These are phyloP conservation scores for Hyaloscypha hepaticicola DNA, from an alignment of 495 filamentous ascomycete genomes.

Conservation along the genomic window DNA sequence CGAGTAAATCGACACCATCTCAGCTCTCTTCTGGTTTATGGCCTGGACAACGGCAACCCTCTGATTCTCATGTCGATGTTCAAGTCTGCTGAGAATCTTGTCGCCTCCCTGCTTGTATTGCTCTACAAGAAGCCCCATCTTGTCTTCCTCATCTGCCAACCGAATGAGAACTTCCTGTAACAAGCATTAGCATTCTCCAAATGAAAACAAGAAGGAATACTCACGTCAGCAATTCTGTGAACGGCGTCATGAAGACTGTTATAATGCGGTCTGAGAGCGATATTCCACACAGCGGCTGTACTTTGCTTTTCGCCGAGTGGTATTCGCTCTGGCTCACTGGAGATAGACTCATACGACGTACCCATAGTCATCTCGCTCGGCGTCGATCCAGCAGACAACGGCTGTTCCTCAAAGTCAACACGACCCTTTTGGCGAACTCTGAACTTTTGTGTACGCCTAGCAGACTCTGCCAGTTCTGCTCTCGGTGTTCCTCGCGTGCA, in stretches of 20 bases:
- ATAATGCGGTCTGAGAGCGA: slow-evolving; percentile 29
- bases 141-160: slow-evolving; percentile 25
- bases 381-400: neutral
- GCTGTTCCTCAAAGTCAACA: neutral
- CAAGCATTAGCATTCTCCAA: slow-evolving; percentile 1
- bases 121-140: slow-evolving; percentile 21
- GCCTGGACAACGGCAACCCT: slow-evolving; percentile 4
- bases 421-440: neutral
- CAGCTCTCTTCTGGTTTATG: slow-evolving; percentile 14
- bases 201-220: neutral
- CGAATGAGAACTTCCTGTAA: slow-evolving; percentile 30
- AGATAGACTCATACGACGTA: slow-evolving; percentile 4
- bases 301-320: slow-evolving; percentile 1
- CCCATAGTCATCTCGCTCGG: slow-evolving; percentile 13
- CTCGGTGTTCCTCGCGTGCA: neutral
- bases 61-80: slow-evolving; percentile 9
- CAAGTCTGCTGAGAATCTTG: slow-evolving; percentile 13
- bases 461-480: neutral
- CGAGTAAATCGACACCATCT: slow-evolving; percentile 13
- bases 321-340: slow-evolving; percentile 3
- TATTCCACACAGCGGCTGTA: slow-evolving; percentile 21
- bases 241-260: slow-evolving; percentile 10
- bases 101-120: slow-evolving; percentile 29
- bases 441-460: neutral
- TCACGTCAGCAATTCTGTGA: slow-evolving; percentile 27